Percentiles rank a stretch among this genome's conserved stretches.
Evolutionary conservation across 176 grass and related monocot genomes (phyloP).

Genomic region (Leersia perrieri): DNA sequence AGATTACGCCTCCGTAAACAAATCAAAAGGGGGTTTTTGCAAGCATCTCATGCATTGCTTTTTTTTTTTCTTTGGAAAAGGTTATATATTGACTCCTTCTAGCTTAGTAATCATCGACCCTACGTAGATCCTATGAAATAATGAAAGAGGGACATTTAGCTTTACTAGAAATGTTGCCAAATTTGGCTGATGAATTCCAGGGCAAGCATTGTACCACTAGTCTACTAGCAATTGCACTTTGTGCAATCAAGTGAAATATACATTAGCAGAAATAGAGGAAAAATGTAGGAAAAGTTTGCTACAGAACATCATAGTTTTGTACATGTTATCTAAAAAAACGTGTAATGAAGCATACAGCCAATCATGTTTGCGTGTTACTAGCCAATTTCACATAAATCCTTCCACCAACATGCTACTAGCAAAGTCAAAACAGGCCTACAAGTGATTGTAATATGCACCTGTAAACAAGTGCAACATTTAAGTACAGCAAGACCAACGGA

Average conservation of each 20-base stretch:
- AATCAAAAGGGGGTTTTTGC: conserved; percentile 18
- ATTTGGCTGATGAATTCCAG: neutral
- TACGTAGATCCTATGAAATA: neutral
- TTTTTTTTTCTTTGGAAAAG: neutral
- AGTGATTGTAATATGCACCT: neutral
- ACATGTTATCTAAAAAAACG: no score
- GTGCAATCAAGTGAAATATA: neutral
- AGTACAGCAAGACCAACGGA: neutral
- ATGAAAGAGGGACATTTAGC: neutral
- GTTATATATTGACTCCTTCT: neutral
- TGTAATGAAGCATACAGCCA: neutral
- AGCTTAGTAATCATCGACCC: neutral
- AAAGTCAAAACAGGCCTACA: neutral
- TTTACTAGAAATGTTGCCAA: neutral
- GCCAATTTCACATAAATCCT: neutral
- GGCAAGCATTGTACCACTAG: neutral
- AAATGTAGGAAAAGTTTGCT: neutral
- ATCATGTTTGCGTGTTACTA: neutral
- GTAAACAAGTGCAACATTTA: neutral
- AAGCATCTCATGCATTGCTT: conserved; percentile 1
- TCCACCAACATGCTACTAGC: neutral
- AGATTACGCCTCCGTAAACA: conserved; percentile 15
- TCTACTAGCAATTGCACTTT: neutral
- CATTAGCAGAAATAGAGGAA: neutral
- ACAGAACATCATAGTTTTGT: no score